Conservation (phyloP, 2,329 filamentous ascomycete species). For the Fusarium stilboides region DNA sequence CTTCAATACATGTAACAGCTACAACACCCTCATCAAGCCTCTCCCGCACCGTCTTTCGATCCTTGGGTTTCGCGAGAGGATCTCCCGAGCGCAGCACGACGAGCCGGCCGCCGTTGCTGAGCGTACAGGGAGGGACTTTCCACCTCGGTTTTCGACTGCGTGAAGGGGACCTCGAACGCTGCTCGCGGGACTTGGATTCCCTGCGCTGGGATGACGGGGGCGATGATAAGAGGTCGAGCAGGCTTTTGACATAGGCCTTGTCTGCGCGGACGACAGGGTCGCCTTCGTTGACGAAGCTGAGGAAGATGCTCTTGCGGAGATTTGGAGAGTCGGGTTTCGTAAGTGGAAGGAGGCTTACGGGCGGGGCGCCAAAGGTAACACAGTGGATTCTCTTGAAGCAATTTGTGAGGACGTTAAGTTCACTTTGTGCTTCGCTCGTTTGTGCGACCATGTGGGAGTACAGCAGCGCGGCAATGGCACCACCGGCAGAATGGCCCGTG, state of each 20-base stretch:
- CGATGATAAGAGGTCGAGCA: conserved; percentile 79
- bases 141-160: conserved; percentile 63
- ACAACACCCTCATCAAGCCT: conserved; percentile 73
- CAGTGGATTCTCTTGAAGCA: conserved; percentile 87
- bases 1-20: conserved; percentile 77
- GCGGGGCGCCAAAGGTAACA: conserved; percentile 87
- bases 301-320: conserved; percentile 78
- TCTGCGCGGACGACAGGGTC: conserved; percentile 86
- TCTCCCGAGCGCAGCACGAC: conserved; percentile 74
- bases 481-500: conserved; percentile 89
- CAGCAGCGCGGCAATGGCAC: conserved; percentile 84
- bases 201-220: conserved; percentile 58
- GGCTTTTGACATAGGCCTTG: conserved; percentile 79
- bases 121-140: conserved; percentile 75
- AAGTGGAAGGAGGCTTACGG: conserved; percentile 80
- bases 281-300: conserved; percentile 87
- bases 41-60: conserved; percentile 65
- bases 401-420: conserved; percentile 77
- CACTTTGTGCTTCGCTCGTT: conserved; percentile 69
- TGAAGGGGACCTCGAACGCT: conserved; percentile 30
- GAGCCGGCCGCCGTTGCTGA: conserved; percentile 79
- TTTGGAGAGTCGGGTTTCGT: conserved; percentile 67
- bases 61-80: conserved; percentile 55
- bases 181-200: conserved; percentile 33
- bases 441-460: conserved; percentile 85